Evolutionary conservation across 495 filamentous ascomycete species (phyloP), one percentile per base, ranked within the genome.

Genomic region (Cercophora scortea): DNA sequence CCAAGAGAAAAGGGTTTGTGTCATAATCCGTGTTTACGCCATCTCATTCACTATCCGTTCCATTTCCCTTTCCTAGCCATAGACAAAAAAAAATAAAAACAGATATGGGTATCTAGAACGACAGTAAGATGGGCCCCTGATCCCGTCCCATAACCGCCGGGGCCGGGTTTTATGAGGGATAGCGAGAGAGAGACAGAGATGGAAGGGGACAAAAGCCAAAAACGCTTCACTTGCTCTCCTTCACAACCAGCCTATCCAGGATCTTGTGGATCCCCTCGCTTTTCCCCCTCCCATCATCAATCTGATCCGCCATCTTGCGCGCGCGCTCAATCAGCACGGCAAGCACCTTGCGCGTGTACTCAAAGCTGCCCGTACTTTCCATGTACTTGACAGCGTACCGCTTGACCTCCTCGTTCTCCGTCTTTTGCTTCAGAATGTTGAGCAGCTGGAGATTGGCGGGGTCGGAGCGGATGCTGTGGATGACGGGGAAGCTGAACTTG

Each of bases 401-500:
- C 74, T 98, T 98, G 52, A 98, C 86, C 63, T 91, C 87, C 17
- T 88, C 84, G 59, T 95, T 86, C 32, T 72, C 79, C 0, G 92
- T 89, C 67, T 87, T 89, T 66, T 97, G 93, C 69, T 88, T 87
- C 17, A 98, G 72, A 43, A 97, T 97, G 59, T 93, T 96, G 54
- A 95, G 73, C 43, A 98, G 77, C 63, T 92, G 87, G 32, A 85
- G 79, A 62, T 95, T 91, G 8, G 69, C 70, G 4, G 88, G 87
- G 64, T 91, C 80, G 34, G 84, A 73, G 56, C 91, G 87, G 56
- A 98, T 94, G 65, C 86, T 86, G 69, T 98, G 92, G 54, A 98
- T 96, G 59, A 98, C 87, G 6, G 92, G 92, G 64, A 95, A 97
- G 25, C 86, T 91, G 74, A 97, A 98, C 78, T 98, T 98, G 41